These are phyloP conservation scores for Solanum rostratum DNA, from an alignment of 257 asterid species.

Conservation along the genomic window DNA sequence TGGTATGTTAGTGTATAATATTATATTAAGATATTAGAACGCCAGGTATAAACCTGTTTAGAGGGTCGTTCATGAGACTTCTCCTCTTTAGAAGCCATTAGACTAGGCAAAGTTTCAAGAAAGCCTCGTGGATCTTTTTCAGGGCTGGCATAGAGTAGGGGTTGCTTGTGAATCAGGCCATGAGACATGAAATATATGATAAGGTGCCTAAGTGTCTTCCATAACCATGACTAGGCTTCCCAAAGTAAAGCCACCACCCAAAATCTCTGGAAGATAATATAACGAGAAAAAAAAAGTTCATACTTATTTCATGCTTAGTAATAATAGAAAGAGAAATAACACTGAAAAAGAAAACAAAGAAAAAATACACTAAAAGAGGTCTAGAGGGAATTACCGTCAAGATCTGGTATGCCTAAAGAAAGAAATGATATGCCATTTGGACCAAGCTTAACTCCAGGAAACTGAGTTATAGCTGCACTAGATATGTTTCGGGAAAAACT, in stretches of 20 bases:
- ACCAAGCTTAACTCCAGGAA: conserved; percentile 85
- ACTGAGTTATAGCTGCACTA: conserved; percentile 33
- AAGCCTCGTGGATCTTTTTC: conserved; percentile 80
- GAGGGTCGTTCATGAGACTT: conserved; percentile 45
- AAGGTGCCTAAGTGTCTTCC: conserved; percentile 97
- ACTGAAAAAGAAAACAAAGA: not conserved
- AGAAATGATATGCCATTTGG: conserved; percentile 76
- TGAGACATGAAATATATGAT: conserved; percentile 99
- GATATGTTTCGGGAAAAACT: conserved; percentile 77
- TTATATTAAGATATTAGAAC: not conserved
- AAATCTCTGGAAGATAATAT: conserved; percentile 41
- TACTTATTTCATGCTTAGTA: not conserved
- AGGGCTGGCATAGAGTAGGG: conserved; percentile 87
- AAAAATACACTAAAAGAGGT: not conserved
- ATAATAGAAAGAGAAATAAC: not conserved
- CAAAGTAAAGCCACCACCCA: conserved; percentile 85
- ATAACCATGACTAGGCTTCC: conserved; percentile 86
- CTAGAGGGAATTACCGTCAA: conserved; percentile 55
- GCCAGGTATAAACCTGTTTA: conserved; percentile 48
- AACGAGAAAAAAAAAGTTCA: not conserved
- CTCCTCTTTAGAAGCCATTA: conserved; percentile 55
- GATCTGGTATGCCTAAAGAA: conserved; percentile 84
- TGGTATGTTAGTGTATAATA: not conserved
- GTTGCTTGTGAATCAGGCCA: conserved; percentile 76
- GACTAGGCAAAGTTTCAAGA: conserved; percentile 85